Evolutionary conservation across 75 land plant genomes (phyloP), one percentile per base, ranked within the genome.

Genomic region (Pinus tabuliformis): DNA sequence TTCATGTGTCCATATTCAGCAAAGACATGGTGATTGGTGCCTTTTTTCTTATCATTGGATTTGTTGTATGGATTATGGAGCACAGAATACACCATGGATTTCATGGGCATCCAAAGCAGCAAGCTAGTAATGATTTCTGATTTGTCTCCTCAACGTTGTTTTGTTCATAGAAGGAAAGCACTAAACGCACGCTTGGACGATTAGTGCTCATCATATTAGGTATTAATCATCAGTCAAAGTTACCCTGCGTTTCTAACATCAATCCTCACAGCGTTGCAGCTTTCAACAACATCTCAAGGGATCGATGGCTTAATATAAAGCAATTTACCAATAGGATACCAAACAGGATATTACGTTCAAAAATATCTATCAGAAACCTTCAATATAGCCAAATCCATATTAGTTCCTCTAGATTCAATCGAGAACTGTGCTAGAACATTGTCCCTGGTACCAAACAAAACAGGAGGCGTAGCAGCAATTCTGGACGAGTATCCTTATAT

Each of bases 161-260:
- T n/a, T n/a, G n/a, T n/a, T n/a, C n/a, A n/a, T n/a, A n/a, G 49
- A 96, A 86, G 81, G 96, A 95, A 77, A 86, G 87, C 18, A 86
- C 83, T 36, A 82, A 85, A 56, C 92, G 96, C 85, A 82, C 89
- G 15, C 78, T 95, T 33, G 98, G 93, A 39, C 89, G 98, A 30
- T 61, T 83, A 17, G 93, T 93, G 54, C 87, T 95, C 1, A 77
- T 95, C 66, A 89, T 93, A 59, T 95, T 96, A 96, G 20, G 96
- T 95, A 71, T 78, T 95, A 3, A 93, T 95, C 58, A 79, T 95
- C 68, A 93, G 80, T 61, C 91, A 93, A 36, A 90, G 95, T 65
- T 95, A 95, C 82, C 89, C 90, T 56, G 98, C 98, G 16, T 92
- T 92, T 52, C 74, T 95, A 73, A 94, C 97, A 2, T 94, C 97